These are phyloP conservation scores for Chamaecrista fasciculata DNA, from an alignment of 306 rosid genomes.

Conservation along the genomic window DNA sequence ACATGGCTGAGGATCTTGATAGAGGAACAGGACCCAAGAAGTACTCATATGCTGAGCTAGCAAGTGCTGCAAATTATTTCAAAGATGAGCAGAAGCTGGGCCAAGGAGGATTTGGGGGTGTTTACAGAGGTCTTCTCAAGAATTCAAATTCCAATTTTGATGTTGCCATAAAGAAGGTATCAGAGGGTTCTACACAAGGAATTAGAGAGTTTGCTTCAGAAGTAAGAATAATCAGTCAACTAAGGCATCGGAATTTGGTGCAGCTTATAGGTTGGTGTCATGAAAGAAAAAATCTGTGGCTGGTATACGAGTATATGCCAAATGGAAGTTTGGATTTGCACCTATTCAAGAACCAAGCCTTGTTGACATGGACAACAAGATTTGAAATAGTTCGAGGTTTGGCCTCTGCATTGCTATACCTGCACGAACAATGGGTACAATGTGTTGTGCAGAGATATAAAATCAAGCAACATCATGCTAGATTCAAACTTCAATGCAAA, in stretches of 20 bases:
- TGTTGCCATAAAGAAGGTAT: constrained; percentile 38
- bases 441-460: not conserved
- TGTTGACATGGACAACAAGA: not conserved
- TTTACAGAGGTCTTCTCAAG: constrained; percentile 35
- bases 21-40: constrained; percentile 23
- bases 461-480: not conserved
- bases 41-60: not conserved
- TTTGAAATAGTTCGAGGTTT: not conserved
- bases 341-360: not conserved
- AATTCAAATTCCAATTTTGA: constrained; percentile 8
- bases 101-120: constrained; percentile 39
- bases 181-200: constrained; percentile 30
- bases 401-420: not conserved
- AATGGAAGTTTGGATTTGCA: constrained; percentile 30
- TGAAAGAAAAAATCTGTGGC: constrained; percentile 22
- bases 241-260: constrained; percentile 45
- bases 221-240: constrained; percentile 34
- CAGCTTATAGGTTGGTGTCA: constrained; percentile 49
- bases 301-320: constrained; percentile 42
- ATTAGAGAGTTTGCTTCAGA: constrained; percentile 32
- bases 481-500: not conserved
- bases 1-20: not conserved
- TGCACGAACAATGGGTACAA: not conserved
- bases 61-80: not conserved
- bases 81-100: constrained; percentile 6